phyloP scores from a whole-genome alignment of 1,284 basidiomycete species.

The Mixia osmundae region DNA sequence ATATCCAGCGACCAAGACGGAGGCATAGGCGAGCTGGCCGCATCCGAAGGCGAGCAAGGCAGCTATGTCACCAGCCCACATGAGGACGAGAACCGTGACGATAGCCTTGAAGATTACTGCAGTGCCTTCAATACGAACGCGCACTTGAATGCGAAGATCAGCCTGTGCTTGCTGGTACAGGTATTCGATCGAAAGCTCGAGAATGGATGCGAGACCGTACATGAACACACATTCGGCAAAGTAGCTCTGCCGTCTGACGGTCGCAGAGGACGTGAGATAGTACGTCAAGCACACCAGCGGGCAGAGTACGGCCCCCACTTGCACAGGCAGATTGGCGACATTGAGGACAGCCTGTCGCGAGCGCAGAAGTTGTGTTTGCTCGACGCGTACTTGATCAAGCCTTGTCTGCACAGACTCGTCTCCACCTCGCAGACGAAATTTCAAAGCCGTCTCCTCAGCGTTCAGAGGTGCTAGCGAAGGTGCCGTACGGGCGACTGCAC shows the following conservation, averaged over 20 bases:
- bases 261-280: slow-evolving; percentile 27
- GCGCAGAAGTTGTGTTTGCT: too few relatives aligned
- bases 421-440: too few relatives aligned
- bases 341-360: slow-evolving; percentile 21
- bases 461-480: too few relatives aligned
- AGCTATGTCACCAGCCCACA: slow-evolving; percentile 27
- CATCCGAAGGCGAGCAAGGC: slow-evolving; percentile 57
- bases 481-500: slow-evolving; percentile 34
- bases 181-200: slow-evolving; percentile 60
- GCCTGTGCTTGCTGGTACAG: slow-evolving; percentile 37
- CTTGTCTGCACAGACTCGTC: too few relatives aligned
- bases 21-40: slow-evolving; percentile 51
- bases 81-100: slow-evolving; percentile 39
- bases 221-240: slow-evolving; percentile 39
- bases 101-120: slow-evolving; percentile 53
- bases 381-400: too few relatives aligned
- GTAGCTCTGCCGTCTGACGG: slow-evolving; percentile 35
- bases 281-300: slow-evolving; percentile 31
- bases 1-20: slow-evolving; percentile 23
- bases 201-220: slow-evolving; percentile 46
- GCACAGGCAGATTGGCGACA: slow-evolving; percentile 34
- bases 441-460: background rate
- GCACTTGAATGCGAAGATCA: slow-evolving; percentile 8
- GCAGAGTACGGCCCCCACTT: slow-evolving; percentile 34
- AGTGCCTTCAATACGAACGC: slow-evolving; percentile 35